phyloP scores from a whole-genome alignment of 805 yeast species.

The Cyberlindnera japonica region DNA sequence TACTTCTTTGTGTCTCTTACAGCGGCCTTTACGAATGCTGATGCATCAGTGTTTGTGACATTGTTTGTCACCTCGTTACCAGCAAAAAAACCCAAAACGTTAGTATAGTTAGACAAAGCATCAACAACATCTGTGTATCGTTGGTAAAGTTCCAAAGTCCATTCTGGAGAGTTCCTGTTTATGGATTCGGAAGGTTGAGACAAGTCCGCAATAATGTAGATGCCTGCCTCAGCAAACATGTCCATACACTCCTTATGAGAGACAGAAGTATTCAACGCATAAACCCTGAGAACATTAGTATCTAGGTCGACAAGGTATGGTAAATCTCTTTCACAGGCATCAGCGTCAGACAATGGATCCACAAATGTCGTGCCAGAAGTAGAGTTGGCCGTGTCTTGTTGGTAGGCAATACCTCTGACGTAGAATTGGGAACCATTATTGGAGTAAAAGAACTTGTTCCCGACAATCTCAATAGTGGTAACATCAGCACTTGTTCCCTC shows the following conservation, averaged over 20 bases:
- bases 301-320: slow-evolving; percentile 57
- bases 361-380: slow-evolving; percentile 32
- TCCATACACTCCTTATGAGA: slow-evolving; percentile 72
- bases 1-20: slow-evolving; percentile 76
- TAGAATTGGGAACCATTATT: slow-evolving; percentile 72
- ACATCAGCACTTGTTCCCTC: slow-evolving; percentile 30
- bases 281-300: slow-evolving; percentile 71
- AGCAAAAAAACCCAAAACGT: slow-evolving; percentile 84
- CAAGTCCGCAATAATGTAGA: slow-evolving; percentile 80
- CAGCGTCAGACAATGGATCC: slow-evolving; percentile 68
- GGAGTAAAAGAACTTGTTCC: slow-evolving; percentile 67
- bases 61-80: slow-evolving; percentile 88
- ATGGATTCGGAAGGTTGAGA: slow-evolving; percentile 73
- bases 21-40: slow-evolving; percentile 88
- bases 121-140: slow-evolving; percentile 78
- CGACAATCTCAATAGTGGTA: slow-evolving; percentile 54
- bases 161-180: slow-evolving; percentile 63
- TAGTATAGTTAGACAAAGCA: slow-evolving; percentile 62
- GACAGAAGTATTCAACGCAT: slow-evolving; percentile 63
- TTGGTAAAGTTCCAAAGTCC: slow-evolving; percentile 62
- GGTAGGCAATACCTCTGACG: slow-evolving; percentile 75
- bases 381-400: slow-evolving; percentile 52
- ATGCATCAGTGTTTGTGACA: slow-evolving; percentile 66
- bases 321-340: slow-evolving; percentile 66
- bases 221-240: slow-evolving; percentile 69